These are phyloP conservation scores for Volvox reticuliferus DNA, from an alignment of 139 green algal genomes.

Conservation along the genomic window DNA sequence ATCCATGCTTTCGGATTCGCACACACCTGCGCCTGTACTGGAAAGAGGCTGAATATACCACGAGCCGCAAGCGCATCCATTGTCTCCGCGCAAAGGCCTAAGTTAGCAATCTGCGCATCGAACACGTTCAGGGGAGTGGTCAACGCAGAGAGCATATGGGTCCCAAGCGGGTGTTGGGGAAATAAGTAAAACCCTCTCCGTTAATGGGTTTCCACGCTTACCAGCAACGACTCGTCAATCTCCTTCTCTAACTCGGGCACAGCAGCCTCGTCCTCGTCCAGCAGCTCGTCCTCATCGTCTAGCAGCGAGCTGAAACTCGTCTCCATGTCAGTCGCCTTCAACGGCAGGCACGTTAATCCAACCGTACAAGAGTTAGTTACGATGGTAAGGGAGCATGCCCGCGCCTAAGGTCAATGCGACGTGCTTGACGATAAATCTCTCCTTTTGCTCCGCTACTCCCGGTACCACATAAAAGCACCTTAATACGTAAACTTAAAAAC, in stretches of 20 bases:
- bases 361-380: background rate
- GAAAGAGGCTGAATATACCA: conserved; percentile 85
- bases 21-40: conserved; percentile 80
- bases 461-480: too few species aligned
- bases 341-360: background rate
- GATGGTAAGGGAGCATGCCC: too few species aligned
- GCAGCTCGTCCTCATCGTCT: conserved; percentile 52
- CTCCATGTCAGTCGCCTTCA: conserved; percentile 19
- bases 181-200: background rate
- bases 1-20: background rate
- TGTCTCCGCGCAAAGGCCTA: conserved; percentile 76
- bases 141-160: background rate
- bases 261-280: conserved; percentile 9
- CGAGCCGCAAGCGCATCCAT: conserved; percentile 76
- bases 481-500: too few species aligned
- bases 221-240: conserved; percentile 48
- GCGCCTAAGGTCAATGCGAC: too few species aligned
- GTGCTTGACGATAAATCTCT: too few species aligned
- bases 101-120: conserved; percentile 74
- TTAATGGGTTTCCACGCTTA: background rate
- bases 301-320: conserved; percentile 55
- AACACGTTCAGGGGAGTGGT: background rate
- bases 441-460: too few species aligned
- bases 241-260: conserved; percentile 20
- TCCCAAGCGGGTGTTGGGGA: background rate